A percentile compares a stretch with the other conserved stretches of the same genome.
Conservation (phyloP, 345 rosid genomes). For the Pseudoturritis turrita region DNA sequence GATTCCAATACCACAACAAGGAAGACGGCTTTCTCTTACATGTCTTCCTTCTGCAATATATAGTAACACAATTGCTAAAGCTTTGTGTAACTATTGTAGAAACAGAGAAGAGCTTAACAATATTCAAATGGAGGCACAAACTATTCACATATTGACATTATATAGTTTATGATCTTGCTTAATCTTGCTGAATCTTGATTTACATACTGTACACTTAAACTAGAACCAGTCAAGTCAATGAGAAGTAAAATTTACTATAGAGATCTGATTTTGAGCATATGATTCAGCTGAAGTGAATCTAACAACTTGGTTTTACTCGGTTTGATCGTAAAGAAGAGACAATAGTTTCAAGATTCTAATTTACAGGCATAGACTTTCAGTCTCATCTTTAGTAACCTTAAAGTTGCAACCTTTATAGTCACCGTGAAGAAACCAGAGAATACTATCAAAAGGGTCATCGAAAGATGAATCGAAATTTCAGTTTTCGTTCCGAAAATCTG, state of each 20-base stretch:
- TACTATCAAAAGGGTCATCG: background rate
- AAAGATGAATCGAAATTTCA: background rate
- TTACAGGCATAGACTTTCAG: background rate
- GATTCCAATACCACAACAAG: slow-evolving; percentile 74
- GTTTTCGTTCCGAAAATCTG: background rate
- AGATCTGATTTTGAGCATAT: background rate
- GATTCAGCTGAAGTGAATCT: background rate
- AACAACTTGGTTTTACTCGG: background rate
- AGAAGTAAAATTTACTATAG: too few species aligned
- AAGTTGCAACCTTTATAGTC: background rate
- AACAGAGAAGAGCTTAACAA: background rate
- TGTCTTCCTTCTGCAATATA: slow-evolving; percentile 42
- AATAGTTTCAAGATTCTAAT: background rate
- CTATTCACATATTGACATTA: too few species aligned
- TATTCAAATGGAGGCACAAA: too few species aligned
- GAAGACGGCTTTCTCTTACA: slow-evolving; percentile 47
- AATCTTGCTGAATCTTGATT: background rate
- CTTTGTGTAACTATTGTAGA: too few species aligned
- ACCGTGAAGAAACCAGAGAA: background rate
- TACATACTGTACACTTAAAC: too few species aligned
- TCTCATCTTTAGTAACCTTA: background rate
- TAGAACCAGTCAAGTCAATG: too few species aligned
- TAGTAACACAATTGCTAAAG: too few species aligned
- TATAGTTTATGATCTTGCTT: too few species aligned
- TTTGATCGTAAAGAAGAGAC: background rate